Conservation (phyloP, 331 rosid genomes). For the Rhamnella rubrinervis region DNA sequence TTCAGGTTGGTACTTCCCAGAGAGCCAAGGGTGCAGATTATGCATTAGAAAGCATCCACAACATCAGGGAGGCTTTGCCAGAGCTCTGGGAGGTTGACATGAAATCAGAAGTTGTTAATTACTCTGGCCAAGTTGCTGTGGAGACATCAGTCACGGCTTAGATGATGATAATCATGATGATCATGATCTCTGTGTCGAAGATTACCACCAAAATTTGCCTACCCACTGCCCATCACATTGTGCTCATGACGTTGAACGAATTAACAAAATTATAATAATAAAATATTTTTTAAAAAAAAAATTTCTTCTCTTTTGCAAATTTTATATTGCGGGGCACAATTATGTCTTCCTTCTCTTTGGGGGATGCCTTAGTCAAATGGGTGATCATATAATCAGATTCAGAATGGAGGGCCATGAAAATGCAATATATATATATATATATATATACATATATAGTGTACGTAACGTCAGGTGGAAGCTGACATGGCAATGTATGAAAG, state of each 20-base stretch:
- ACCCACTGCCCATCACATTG: no score
- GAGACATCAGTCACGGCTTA: slow-evolving; percentile 86
- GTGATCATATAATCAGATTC: neutral
- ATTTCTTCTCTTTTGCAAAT: neutral
- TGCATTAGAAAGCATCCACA: slow-evolving; percentile 85
- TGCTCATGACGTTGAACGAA: no score
- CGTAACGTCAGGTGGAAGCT: no score
- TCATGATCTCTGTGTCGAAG: no score
- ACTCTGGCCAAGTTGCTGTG: slow-evolving; percentile 68
- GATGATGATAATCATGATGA: neutral
- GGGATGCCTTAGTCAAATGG: slow-evolving; percentile 2
- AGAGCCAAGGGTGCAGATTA: slow-evolving; percentile 77
- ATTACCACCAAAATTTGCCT: no score
- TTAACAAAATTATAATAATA: neutral
- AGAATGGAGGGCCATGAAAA: slow-evolving; percentile 1
- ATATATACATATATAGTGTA: no score
- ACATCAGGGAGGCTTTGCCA: slow-evolving; percentile 70
- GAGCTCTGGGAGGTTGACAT: slow-evolving; percentile 68
- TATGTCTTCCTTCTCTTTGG: slow-evolving; percentile 1
- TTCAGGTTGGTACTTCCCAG: slow-evolving; percentile 66
- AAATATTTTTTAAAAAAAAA: neutral
- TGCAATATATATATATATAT: neutral
- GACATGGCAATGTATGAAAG: neutral
- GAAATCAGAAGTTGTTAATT: slow-evolving; percentile 51
- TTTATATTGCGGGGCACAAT: neutral